Base-by-base conservation (phyloP, 176 grass and related monocot genomes). In the Paspalum notatum region DNA sequence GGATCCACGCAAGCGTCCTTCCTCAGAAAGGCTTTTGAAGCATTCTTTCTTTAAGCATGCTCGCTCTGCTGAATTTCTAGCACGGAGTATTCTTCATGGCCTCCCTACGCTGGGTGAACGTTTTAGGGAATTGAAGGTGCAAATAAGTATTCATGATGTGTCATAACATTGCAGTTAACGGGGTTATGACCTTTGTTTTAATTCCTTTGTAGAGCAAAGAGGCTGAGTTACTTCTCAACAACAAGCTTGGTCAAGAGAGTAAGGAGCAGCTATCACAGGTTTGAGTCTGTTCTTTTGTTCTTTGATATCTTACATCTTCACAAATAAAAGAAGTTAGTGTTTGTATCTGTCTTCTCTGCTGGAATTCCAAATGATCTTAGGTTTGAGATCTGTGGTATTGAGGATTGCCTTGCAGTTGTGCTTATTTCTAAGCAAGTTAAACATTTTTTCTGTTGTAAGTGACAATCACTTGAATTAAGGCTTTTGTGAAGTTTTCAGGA, bases 21-120 rank as follows among this genome's bases (percentile, higher is more conserved):
- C 84, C 77, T 91, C 96, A 72, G 96, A 95, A 78, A 99, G 93
- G 77, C 87, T 99, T 53, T 85, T 95, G 77, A 99, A 93, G 65
- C 96, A 99, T 76, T 79, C 90, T 48, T 95, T 99, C 87, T 99
- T 99, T 85, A 99, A 99, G 75, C 89, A 99, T 74, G 92, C 84
- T 32, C 84, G 82, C 54, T 77, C 93, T 64, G 74, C 78, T 73
- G 96, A 95, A 68, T 93, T 85, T 88, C 47, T 95, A 27, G 83
- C 66, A 66, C 77, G 79, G 78, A 90, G 50, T 87, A 93, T 99
- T 83, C 69, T 95, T 74, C 86, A 99, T 22, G 87, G 84, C 54
- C 91, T 95, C 18, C 64, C 86, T 86, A 86, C 89, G n/a, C 85
- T 99, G 79, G 92, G 90, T 71, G 96, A 99, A 64, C 90, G 96